Percentiles rank a stretch among this genome's conserved stretches.
Conservation (phyloP, 208 protist species). For the Leishmania arabica region DNA sequence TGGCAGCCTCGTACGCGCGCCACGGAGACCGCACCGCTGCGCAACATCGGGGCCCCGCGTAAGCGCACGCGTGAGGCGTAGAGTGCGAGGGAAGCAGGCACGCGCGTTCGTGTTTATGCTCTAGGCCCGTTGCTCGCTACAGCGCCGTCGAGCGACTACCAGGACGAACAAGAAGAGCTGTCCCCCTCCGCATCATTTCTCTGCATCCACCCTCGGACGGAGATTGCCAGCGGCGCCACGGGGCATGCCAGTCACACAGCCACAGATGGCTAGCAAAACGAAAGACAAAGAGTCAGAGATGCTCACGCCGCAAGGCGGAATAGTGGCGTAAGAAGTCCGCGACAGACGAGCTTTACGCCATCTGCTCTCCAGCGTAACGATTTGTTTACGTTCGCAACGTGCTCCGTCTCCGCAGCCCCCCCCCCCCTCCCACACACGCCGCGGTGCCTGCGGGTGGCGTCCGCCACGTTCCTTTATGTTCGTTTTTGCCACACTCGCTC, state of each 20-base stretch:
- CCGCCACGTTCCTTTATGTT: background rate
- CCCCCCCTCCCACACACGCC: background rate
- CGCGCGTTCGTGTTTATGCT: background rate
- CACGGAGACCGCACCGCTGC: background rate
- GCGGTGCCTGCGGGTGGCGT: background rate
- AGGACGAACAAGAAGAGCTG: background rate
- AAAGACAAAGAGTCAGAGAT: background rate
- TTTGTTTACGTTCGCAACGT: background rate
- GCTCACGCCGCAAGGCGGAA: background rate
- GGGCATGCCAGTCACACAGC: too few species aligned
- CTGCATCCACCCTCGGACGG: background rate
- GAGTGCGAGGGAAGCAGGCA: background rate
- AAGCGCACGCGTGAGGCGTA: conserved; percentile 26
- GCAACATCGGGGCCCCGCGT: background rate
- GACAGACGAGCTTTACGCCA: background rate
- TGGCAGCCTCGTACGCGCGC: background rate
- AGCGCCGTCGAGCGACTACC: background rate
- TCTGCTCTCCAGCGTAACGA: background rate
- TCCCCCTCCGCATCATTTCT: background rate
- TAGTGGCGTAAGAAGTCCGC: background rate
- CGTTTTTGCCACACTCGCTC: conserved; percentile 6
- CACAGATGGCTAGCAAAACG: background rate
- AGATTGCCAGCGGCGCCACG: background rate
- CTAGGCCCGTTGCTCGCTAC: background rate
- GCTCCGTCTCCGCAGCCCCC: background rate